Evolutionary conservation across 192 early-diverging fungal genomes (phyloP), one percentile per base, ranked within the genome.

Genomic region (Backusella morwellensis): DNA sequence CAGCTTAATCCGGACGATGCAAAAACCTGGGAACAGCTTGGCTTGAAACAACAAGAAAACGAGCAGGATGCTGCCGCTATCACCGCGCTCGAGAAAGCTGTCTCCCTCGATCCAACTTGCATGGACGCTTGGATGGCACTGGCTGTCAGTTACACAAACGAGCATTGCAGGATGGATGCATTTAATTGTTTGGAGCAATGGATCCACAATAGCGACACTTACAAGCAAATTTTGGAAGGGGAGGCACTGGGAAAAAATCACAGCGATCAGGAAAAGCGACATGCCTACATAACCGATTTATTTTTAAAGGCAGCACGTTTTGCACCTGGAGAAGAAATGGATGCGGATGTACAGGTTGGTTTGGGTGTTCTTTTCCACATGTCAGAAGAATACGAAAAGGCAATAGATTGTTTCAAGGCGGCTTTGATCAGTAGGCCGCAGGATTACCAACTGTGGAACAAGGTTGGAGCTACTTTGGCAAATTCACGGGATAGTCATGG

Each of bases 401-500:
- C 98, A 1, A 87, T 97, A 8, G 98, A 99, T 79, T 99, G 98
- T 81, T 99, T 99, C 86, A 90, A 93, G 73, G 91, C 97, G 0
- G 97, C 97, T 42, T 82, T 99, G 44, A 89, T 91, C 19, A 88
- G 88, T 29, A 87, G 93, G 21, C 98, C 98, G 14, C 86, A 92
- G 82, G 95, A 98, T 80, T 98, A 97, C 81, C 85, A 97, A 78
- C 86, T 98, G 42, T 99, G 95, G 95, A 99, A 99, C 86, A 95
- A 96, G 75, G 88, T 99, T 34, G 98, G 98, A 8, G 98, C 98
- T 4, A 99, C 97, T 0, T 87, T 96, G 47, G 98, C 97, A 26
- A 98, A 99, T 78, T 88, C 92, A 15, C 88, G 88, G n/a, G 85
- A 93, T 56, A 88, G 92, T 23, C 71, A 83, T 26, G 86, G 89